These are phyloP conservation scores for Clarireedia homoeocarpa DNA, from an alignment of 2,329 filamentous ascomycete species.

Conservation along the genomic window DNA sequence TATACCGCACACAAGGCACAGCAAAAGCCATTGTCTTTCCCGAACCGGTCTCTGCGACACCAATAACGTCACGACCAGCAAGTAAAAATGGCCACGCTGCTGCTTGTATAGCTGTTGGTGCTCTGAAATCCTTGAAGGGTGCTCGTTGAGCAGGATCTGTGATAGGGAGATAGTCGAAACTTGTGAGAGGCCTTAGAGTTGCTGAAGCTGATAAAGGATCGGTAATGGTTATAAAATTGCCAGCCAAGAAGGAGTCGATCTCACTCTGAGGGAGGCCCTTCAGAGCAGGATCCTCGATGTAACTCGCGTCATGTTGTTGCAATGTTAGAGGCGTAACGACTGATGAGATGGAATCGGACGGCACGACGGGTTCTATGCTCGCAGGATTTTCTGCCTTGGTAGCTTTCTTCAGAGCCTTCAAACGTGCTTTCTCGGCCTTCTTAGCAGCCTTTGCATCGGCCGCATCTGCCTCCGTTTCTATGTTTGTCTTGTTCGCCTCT, in stretches of 20 bases:
- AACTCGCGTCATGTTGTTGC: conserved; percentile 30
- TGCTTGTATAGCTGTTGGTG: conserved; percentile 88
- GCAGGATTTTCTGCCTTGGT: conserved; percentile 15
- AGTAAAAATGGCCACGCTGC: conserved; percentile 89
- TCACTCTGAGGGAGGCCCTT: conserved; percentile 63
- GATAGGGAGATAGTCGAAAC: conserved; percentile 73
- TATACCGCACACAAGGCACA: conserved; percentile 69
- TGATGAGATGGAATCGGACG: neutral
- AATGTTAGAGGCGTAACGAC: neutral
- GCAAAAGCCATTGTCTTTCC: conserved; percentile 90
- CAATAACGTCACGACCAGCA: conserved; percentile 83
- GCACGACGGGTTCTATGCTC: neutral
- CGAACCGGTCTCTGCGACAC: conserved; percentile 90
- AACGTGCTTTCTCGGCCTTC: conserved; percentile 29
- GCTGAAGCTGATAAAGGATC: conserved; percentile 54
- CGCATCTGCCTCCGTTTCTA: conserved; percentile 11
- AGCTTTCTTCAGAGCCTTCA: conserved; percentile 28
- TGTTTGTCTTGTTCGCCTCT: conserved; percentile 13
- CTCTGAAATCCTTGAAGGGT: conserved; percentile 68
- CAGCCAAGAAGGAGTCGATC: conserved; percentile 67
- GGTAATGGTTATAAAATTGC: conserved; percentile 69
- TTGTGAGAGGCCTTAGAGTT: conserved; percentile 64
- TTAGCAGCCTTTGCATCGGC: conserved; percentile 24
- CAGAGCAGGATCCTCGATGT: conserved; percentile 57
- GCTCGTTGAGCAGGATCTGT: conserved; percentile 50